Evolutionary conservation across 2,329 filamentous ascomycete species (phyloP).

Genomic region (Nemania sp.): DNA sequence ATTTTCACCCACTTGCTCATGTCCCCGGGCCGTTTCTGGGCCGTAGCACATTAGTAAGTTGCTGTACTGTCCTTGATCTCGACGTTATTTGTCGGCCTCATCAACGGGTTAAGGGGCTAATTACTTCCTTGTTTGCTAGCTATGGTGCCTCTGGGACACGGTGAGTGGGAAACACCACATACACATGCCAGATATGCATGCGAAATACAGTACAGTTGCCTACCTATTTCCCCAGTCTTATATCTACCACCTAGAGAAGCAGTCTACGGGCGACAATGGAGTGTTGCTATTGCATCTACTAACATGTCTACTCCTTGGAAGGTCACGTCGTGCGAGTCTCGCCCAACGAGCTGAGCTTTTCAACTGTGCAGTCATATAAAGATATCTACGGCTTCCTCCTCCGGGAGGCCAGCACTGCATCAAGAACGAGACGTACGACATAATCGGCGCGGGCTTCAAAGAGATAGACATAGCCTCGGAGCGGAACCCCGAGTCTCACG

Average conservation of each 20-base stretch:
- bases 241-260: too few species aligned
- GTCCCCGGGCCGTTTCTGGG: slow-evolving; percentile 23
- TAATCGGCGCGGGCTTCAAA: slow-evolving; percentile 24
- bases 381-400: slow-evolving; percentile 25
- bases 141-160: slow-evolving; percentile 27
- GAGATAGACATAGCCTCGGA: slow-evolving; percentile 24
- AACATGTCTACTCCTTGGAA: not conserved
- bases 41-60: slow-evolving; percentile 17
- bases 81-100: too few species aligned
- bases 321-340: slow-evolving; percentile 26
- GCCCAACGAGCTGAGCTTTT: slow-evolving; percentile 27
- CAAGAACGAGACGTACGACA: slow-evolving; percentile 30
- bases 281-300: not conserved
- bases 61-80: not conserved
- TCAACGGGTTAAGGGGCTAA: too few species aligned
- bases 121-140: not conserved
- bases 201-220: slow-evolving; percentile 21
- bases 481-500: slow-evolving; percentile 17
- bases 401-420: slow-evolving; percentile 11
- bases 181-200: slow-evolving; percentile 13
- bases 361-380: slow-evolving; percentile 18
- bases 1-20: slow-evolving; percentile 27
- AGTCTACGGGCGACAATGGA: too few species aligned
- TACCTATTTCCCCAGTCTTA: too few species aligned
- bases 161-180: slow-evolving; percentile 23